These are phyloP conservation scores for Arabidopsis suecica DNA, from an alignment of 345 rosid genomes.

Conservation along the genomic window DNA sequence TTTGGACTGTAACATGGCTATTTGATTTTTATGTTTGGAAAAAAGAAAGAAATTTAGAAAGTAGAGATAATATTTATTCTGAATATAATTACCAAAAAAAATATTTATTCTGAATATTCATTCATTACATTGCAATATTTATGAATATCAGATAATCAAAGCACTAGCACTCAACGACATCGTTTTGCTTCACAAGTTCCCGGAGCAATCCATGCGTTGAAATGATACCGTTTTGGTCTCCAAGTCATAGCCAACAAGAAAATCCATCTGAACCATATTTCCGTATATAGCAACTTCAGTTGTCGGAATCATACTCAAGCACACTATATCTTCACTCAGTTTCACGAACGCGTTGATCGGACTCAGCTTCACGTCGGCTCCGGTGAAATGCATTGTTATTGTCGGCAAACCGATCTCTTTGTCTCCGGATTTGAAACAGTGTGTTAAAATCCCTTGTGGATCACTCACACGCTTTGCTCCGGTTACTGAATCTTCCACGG, in stretches of 20 bases:
- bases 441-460: constrained; percentile 43
- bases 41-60: constrained; percentile 1
- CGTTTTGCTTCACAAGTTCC: neutral
- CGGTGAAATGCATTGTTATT: constrained; percentile 57
- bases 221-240: constrained; percentile 49
- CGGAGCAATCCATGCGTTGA: constrained; percentile 53
- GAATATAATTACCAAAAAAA: no score
- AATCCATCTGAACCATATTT: constrained; percentile 58
- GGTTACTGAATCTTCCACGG: constrained; percentile 38
- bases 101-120: constrained; percentile 26
- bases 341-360: constrained; percentile 51
- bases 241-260: constrained; percentile 60
- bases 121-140: neutral
- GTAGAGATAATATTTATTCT: constrained; percentile 12
- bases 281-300: constrained; percentile 50
- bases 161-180: neutral
- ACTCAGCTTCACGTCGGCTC: constrained; percentile 58
- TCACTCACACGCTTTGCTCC: constrained; percentile 47
- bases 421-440: constrained; percentile 40
- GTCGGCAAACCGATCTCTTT: constrained; percentile 44
- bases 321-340: constrained; percentile 43
- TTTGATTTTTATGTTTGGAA: neutral
- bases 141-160: constrained; percentile 15
- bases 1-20: constrained; percentile 5
- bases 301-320: constrained; percentile 50